These are phyloP conservation scores for Camelina laxa DNA, from an alignment of 345 rosid genomes.

Conservation along the genomic window DNA sequence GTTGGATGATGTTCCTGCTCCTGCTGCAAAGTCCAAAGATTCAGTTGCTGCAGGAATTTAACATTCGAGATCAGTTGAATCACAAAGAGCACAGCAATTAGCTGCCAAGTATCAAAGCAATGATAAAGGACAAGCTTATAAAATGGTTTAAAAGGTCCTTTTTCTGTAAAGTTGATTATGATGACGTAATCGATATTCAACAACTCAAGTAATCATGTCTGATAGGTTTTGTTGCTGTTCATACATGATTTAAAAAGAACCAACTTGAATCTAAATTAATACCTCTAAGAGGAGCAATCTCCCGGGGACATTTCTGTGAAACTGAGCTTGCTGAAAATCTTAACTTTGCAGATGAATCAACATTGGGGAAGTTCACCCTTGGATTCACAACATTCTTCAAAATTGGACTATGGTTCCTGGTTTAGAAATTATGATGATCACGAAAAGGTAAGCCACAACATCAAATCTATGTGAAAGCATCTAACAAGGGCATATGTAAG, in stretches of 20 bases:
- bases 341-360: slow-evolving; percentile 3
- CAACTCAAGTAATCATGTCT: neutral
- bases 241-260: too few relatives aligned
- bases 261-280: too few relatives aligned
- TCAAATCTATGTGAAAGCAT: slow-evolving; percentile 15
- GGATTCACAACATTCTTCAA: slow-evolving; percentile 17
- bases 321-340: slow-evolving; percentile 23
- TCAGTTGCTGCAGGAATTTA: slow-evolving; percentile 21
- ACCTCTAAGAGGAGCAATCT: slow-evolving; percentile 7
- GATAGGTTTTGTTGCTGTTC: neutral
- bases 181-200: neutral
- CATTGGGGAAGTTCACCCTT: slow-evolving; percentile 22
- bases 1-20: slow-evolving; percentile 12
- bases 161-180: neutral
- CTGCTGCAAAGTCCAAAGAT: slow-evolving; percentile 20
- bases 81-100: neutral
- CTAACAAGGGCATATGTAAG: neutral
- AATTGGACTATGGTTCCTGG: slow-evolving; percentile 8
- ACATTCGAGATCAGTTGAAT: neutral
- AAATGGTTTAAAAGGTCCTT: neutral
- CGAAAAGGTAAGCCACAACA: neutral
- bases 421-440: neutral
- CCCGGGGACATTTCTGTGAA: slow-evolving; percentile 13
- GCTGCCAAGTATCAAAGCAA: neutral
- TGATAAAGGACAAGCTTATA: slow-evolving; percentile 21